Conservation (phyloP, 1,284 basidiomycete species). For the Neolentinus lepideus region DNA sequence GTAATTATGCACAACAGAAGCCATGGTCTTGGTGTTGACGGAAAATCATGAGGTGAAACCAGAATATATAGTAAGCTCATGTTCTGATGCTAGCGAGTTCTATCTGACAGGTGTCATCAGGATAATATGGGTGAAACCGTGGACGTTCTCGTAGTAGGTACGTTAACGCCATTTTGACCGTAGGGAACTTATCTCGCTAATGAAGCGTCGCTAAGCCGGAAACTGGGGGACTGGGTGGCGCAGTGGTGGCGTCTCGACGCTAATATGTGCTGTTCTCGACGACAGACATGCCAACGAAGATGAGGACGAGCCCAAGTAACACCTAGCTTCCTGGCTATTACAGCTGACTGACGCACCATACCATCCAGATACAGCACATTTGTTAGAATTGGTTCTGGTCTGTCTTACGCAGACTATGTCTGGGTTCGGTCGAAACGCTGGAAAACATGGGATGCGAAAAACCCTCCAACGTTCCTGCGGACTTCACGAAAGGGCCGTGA, state of each 20-base stretch:
- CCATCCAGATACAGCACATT: slow-evolving; percentile 65
- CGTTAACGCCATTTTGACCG: slow-evolving; percentile 14
- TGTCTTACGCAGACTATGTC: slow-evolving; percentile 78
- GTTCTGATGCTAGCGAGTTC: slow-evolving; percentile 2
- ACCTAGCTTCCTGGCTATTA: neutral
- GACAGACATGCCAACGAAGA: slow-evolving; percentile 48
- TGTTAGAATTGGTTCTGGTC: slow-evolving; percentile 80
- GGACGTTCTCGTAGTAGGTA: slow-evolving; percentile 83
- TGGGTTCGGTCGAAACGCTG: slow-evolving; percentile 74
- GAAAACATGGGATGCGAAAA: slow-evolving; percentile 64
- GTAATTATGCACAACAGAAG: slow-evolving; percentile 25
- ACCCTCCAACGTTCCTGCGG: slow-evolving; percentile 55
- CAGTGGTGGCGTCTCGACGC: slow-evolving; percentile 72
- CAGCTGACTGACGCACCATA: slow-evolving; percentile 3
- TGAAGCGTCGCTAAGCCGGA: slow-evolving; percentile 37
- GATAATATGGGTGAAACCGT: slow-evolving; percentile 87
- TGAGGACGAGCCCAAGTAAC: slow-evolving; percentile 58
- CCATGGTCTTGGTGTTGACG: neutral
- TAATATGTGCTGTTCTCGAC: slow-evolving; percentile 73
- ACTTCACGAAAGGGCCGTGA: slow-evolving; percentile 54
- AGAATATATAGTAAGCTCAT: slow-evolving; percentile 74
- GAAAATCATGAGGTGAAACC: slow-evolving; percentile 63
- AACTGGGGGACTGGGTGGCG: slow-evolving; percentile 71
- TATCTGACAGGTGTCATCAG: slow-evolving; percentile 27
- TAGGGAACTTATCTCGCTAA: slow-evolving; percentile 4